phyloP scores from a whole-genome alignment of 2,329 filamentous ascomycete genomes.

The Arthrobotrys iridis region DNA sequence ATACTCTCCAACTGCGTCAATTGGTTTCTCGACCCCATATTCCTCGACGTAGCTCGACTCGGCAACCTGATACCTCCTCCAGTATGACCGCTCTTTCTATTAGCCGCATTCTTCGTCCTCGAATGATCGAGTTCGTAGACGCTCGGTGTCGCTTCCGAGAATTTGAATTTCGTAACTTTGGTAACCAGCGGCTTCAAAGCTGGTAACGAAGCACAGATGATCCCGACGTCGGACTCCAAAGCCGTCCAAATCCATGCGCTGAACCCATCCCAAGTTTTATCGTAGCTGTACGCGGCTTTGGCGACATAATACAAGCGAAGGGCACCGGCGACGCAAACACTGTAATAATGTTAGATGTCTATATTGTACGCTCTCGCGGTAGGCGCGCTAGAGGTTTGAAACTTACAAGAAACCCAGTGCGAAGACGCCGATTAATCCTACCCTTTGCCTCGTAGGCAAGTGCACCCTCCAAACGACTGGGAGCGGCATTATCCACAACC shows the following conservation, averaged over 20 bases:
- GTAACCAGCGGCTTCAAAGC: constrained; percentile 44
- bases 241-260: constrained; percentile 52
- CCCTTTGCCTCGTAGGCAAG: constrained; percentile 36
- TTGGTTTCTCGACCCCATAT: constrained; percentile 32
- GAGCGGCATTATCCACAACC: constrained; percentile 48
- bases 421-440: constrained; percentile 46
- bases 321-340: constrained; percentile 43
- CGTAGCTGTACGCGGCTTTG: constrained; percentile 41
- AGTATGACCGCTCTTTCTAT: constrained; percentile 14
- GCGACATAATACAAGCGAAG: constrained; percentile 47
- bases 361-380: not conserved
- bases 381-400: not conserved
- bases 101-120: constrained; percentile 19
- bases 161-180: constrained; percentile 51
- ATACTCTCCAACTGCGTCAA: constrained; percentile 36
- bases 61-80: constrained; percentile 31
- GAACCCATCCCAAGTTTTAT: constrained; percentile 50
- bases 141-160: constrained; percentile 41
- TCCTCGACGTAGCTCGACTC: constrained; percentile 22
- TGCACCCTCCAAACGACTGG: constrained; percentile 42
- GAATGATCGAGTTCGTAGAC: constrained; percentile 22
- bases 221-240: constrained; percentile 47
- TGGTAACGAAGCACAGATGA: constrained; percentile 52
- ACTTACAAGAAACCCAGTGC: constrained; percentile 49
- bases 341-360: not conserved